These are phyloP conservation scores for Didymella glomerata DNA, from an alignment of 2,329 filamentous ascomycete genomes.

Conservation along the genomic window DNA sequence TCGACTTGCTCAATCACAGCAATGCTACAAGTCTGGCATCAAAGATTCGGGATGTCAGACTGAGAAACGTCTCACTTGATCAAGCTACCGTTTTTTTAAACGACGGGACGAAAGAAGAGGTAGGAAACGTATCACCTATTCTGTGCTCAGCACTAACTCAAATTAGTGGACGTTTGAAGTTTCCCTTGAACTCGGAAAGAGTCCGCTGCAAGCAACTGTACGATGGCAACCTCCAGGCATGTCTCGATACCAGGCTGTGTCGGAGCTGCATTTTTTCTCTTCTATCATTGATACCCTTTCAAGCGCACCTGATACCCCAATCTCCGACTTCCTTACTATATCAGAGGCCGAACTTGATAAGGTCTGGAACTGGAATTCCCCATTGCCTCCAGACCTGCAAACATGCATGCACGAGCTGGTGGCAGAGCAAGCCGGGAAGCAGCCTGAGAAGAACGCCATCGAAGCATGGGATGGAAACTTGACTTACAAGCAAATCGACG, in stretches of 20 bases:
- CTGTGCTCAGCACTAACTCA: conserved; percentile 6
- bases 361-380: conserved; percentile 60
- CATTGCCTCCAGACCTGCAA: conserved; percentile 54
- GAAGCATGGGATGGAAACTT: conserved; percentile 50
- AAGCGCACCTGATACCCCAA: conserved; percentile 21
- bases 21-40: conserved; percentile 27
- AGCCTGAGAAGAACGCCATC: conserved; percentile 50
- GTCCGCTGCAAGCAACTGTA: conserved; percentile 50
- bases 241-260: conserved; percentile 55
- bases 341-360: conserved; percentile 53
- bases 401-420: conserved; percentile 61
- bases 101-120: conserved; percentile 44
- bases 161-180: conserved; percentile 44
- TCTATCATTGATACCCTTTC: conserved; percentile 51
- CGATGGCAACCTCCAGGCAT: conserved; percentile 55
- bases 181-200: conserved; percentile 35
- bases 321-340: conserved; percentile 31
- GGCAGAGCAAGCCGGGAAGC: conserved; percentile 47
- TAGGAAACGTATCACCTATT: conserved; percentile 12
- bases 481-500: conserved; percentile 49
- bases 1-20: conserved; percentile 29
- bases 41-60: conserved; percentile 27
- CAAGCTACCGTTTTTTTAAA: conserved; percentile 34
- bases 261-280: conserved; percentile 55
- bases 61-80: conserved; percentile 22